Evolutionary conservation across 1,284 basidiomycete genomes (phyloP), one percentile per base, ranked within the genome.

Genomic region (Cryptococcus sp.): DNA sequence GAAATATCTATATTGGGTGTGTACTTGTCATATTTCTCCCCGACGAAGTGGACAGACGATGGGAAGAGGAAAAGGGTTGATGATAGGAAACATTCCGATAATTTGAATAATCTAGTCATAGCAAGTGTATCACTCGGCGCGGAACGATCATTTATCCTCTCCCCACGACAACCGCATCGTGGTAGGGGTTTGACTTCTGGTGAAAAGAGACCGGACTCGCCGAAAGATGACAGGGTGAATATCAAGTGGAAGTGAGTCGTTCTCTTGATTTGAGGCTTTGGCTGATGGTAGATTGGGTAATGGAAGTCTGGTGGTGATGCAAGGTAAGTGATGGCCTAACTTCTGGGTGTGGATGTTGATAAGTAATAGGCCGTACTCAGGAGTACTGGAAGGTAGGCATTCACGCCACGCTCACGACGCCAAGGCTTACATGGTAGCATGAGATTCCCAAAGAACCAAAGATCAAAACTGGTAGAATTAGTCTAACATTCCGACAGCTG

Each of bases 251-350:
- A 49, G 49, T 71, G 47, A 52, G 69, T 62, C 19, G 0, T 21
- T 10, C 25, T 45, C 2, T 5, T 23, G 18, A 36, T 21, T n/a
- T n/a, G 23, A 3, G 13, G 2, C 21, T 24, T n/a, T n/a, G n/a
- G n/a, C n/a, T n/a, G n/a, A 16, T 36, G 42, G 21, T 46, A 70
- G 69, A 9, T 66, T 81, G 14, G 71, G 50, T 1, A 75, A 77
- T 39, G 80, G 80, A 1, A 79, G 78, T 47, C 54, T 82, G 42
- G 60, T 81, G 19, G 73, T 81, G 16, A 81, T 81, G 80, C 78
- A 79, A 54, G 79, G 79, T 37, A 59, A 72, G 60, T 45, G 2
- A 4, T 21, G 7, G 19, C 28, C 18, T 21, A 23, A 32, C 22
- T 25, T 18, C 19, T n/a, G 19, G 18, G 11, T 18, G 9, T 47